phyloP scores from a whole-genome alignment of 2,329 filamentous ascomycete species.

The Dactylellina parvicollis region DNA sequence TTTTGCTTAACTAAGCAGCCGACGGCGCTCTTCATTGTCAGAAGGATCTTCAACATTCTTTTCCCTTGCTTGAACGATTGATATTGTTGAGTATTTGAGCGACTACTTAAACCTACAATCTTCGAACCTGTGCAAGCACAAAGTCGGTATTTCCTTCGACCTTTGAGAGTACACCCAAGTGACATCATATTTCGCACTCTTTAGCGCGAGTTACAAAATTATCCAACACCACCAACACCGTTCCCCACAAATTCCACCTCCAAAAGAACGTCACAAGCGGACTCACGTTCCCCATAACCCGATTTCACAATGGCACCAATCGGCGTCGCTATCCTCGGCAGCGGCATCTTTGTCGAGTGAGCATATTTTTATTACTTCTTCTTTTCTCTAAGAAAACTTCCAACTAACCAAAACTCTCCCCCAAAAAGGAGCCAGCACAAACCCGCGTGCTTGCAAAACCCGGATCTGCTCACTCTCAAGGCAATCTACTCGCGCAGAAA shows the following conservation, averaged over 20 bases:
- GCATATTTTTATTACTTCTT: conserved; percentile 62
- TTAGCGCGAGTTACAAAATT: neutral
- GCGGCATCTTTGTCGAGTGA: conserved; percentile 71
- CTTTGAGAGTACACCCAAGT: neutral
- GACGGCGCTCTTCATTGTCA: neutral
- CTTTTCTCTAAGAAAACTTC: neutral
- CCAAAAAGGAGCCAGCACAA: conserved; percentile 57
- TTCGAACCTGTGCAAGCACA: no score
- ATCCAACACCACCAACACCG: conserved; percentile 47
- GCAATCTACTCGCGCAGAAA: conserved; percentile 74
- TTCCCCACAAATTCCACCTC: neutral
- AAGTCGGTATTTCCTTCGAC: no score
- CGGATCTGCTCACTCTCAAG: conserved; percentile 67
- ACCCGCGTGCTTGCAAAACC: conserved; percentile 70
- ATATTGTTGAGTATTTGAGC: no score
- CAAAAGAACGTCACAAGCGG: neutral
- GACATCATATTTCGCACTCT: conserved; percentile 3
- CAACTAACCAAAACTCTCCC: conserved; percentile 53
- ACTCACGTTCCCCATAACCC: no score
- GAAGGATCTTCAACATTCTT: no score
- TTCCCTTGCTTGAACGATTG: no score
- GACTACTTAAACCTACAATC: no score
- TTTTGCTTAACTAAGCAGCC: neutral
- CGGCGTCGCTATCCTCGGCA: conserved; percentile 71
- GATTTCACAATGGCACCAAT: conserved; percentile 61